These are phyloP conservation scores for Geotrichum fermentans DNA, from an alignment of 1,139 yeast species.

Conservation along the genomic window DNA sequence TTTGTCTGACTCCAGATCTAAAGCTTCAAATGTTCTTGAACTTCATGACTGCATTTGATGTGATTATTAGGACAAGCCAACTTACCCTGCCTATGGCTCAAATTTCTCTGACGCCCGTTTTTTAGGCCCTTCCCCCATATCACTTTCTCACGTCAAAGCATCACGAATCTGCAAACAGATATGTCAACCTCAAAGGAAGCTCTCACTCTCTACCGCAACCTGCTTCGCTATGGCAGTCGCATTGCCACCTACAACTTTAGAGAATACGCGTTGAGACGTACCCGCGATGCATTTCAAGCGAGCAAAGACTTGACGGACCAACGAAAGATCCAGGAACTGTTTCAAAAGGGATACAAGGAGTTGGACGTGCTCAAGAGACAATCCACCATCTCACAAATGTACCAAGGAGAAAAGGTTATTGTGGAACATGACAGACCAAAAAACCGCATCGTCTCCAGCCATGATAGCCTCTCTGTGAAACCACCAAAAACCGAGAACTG, in stretches of 20 bases:
- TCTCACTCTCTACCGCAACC: conserved; percentile 55
- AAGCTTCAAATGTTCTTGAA: no score
- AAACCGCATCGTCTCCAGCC: conserved; percentile 12
- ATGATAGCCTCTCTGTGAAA: not conserved
- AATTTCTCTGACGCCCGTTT: no score
- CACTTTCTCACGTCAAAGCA: no score
- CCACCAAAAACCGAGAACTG: not conserved
- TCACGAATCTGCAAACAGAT: no score
- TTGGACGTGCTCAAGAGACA: conserved; percentile 74
- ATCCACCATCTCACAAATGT: conserved; percentile 79
- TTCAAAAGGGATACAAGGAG: conserved; percentile 56
- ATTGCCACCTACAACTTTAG: conserved; percentile 87
- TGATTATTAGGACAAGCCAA: no score
- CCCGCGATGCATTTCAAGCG: conserved; percentile 61
- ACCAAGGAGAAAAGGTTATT: conserved; percentile 58
- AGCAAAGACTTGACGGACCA: conserved; percentile 47
- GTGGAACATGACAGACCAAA: conserved; percentile 50
- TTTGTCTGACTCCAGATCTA: no score
- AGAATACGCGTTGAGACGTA: conserved; percentile 71
- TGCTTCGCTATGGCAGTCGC: conserved; percentile 60
- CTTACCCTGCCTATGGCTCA: no score
- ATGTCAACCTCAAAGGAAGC: conserved; percentile 23
- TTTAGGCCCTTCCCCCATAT: no score
- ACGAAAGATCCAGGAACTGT: conserved; percentile 36
- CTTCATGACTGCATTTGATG: no score